Percentiles rank a stretch among this genome's conserved stretches.
These are phyloP conservation scores for Leishmania guyanensis DNA, from an alignment of 208 protist species.

Conservation along the genomic window DNA sequence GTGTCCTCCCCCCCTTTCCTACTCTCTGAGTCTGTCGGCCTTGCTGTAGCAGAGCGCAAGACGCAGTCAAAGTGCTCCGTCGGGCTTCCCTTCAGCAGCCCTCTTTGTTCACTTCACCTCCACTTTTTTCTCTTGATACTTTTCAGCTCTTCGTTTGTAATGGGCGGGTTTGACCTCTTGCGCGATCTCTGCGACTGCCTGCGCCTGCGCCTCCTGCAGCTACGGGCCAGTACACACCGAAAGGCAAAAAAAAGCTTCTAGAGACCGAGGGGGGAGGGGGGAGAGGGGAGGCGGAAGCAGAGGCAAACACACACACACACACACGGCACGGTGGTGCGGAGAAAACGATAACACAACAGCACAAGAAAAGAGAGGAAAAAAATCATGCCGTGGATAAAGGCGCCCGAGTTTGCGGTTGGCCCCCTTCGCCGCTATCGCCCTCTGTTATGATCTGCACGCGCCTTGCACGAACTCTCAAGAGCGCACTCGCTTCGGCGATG, in stretches of 20 bases:
- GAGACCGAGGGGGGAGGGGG: not conserved
- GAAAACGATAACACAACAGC: not conserved
- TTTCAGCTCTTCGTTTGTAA: not conserved
- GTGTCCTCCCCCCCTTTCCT: not conserved
- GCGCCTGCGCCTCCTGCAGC: not conserved
- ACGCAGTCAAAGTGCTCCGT: not conserved
- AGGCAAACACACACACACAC: not conserved
- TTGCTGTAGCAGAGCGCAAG: not conserved
- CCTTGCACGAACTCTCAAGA: no score
- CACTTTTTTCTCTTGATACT: not conserved
- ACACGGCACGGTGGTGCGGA: not conserved
- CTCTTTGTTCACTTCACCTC: not conserved
- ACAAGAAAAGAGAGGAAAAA: not conserved
- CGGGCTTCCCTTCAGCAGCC: not conserved
- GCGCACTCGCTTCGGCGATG: no score
- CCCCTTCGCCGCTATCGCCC: no score
- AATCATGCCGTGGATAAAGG: not conserved
- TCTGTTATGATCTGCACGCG: no score
- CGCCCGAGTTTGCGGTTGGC: no score
- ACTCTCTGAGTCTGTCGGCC: not conserved
- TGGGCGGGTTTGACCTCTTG: not conserved
- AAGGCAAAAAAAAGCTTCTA: not conserved
- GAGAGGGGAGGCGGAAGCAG: not conserved
- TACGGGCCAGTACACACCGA: not conserved
- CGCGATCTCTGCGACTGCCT: not conserved